Evolutionary conservation across 306 rosid species (phyloP).

Genomic region (Gillenia trifoliata): DNA sequence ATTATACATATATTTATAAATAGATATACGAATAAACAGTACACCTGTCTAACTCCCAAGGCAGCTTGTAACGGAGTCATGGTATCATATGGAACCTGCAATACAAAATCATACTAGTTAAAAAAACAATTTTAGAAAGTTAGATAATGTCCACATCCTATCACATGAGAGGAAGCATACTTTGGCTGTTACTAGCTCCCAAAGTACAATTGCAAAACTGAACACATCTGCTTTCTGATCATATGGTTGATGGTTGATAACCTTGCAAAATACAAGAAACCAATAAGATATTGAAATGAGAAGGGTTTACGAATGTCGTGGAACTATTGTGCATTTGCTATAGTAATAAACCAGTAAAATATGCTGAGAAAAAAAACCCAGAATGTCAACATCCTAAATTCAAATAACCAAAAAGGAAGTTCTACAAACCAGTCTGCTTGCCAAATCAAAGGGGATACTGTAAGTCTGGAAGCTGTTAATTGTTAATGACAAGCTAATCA

Average conservation of each 20-base stretch:
- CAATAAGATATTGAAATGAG: constrained; percentile 23
- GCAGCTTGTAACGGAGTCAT: constrained; percentile 99
- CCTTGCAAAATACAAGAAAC: constrained; percentile 47
- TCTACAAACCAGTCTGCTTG: background rate
- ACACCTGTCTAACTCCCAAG: constrained; percentile 98
- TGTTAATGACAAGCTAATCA: background rate
- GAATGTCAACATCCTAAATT: background rate
- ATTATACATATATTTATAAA: background rate
- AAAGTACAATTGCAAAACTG: constrained; percentile 93
- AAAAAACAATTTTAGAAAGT: background rate
- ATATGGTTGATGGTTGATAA: constrained; percentile 95
- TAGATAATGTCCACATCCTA: background rate
- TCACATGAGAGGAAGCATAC: constrained; percentile 31
- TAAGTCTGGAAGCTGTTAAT: background rate
- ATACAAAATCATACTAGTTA: constrained; percentile 18
- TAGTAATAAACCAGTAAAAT: background rate
- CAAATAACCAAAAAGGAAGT: background rate
- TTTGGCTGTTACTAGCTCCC: constrained; percentile 98
- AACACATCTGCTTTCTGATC: constrained; percentile 96
- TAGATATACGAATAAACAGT: background rate
- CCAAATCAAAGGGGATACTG: background rate
- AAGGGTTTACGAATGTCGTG: background rate
- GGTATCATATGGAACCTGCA: constrained; percentile 90
- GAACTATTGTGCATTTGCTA: background rate
- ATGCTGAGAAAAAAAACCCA: background rate